Evolutionary conservation across 108 stramenopile species (phyloP).

Genomic region (Nitzschia sp.): DNA sequence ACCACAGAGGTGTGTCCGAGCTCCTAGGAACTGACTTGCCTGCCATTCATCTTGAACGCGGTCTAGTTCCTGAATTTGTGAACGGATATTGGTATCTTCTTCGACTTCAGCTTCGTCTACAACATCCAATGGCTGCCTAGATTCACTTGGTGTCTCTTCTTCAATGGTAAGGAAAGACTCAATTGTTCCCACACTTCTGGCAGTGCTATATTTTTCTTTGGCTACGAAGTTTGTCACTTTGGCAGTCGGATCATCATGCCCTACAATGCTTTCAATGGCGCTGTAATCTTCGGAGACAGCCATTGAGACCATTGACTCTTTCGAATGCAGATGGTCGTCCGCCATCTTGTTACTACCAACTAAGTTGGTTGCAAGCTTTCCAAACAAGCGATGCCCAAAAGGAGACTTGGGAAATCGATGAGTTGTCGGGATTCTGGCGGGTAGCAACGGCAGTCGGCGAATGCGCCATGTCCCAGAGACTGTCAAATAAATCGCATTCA

Average conservation of each 20-base stretch:
- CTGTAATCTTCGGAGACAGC: neutral
- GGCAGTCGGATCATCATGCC: conserved; percentile 39
- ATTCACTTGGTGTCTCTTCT: neutral
- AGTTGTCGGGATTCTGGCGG: too few relatives aligned
- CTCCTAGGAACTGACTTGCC: neutral
- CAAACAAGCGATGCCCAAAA: too few relatives aligned
- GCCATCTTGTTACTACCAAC: too few relatives aligned
- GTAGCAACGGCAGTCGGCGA: too few relatives aligned
- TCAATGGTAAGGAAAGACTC: conserved; percentile 25
- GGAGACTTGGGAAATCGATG: too few relatives aligned
- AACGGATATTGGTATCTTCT: conserved; percentile 9
- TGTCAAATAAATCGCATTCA: too few relatives aligned
- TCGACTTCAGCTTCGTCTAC: neutral
- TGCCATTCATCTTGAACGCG: conserved; percentile 19
- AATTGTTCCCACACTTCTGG: conserved; percentile 19
- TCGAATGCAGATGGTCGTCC: too few relatives aligned
- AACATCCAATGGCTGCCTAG: neutral
- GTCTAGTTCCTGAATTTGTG: conserved; percentile 34
- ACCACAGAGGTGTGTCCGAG: neutral
- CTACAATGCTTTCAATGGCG: conserved; percentile 10
- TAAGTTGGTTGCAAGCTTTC: too few relatives aligned
- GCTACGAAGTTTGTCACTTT: conserved; percentile 1
- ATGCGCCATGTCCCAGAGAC: too few relatives aligned
- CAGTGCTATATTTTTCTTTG: neutral
- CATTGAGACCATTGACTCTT: too few relatives aligned